Conservation (phyloP, 805 yeast genomes). For the Candida ortonii region DNA sequence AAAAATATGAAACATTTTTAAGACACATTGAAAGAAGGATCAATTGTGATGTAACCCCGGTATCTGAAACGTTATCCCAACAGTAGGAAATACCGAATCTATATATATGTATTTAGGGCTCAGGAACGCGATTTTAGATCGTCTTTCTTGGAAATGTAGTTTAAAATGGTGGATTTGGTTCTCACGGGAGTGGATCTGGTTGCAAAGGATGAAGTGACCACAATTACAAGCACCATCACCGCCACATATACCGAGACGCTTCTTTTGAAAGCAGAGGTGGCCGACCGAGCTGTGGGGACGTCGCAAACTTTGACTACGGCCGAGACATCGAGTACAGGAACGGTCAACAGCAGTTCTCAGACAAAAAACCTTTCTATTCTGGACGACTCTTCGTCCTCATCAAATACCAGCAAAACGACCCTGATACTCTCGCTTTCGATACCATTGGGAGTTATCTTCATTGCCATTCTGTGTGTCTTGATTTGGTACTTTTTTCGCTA, state of each 20-base stretch:
- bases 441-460: conserved; percentile 12
- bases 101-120: too few species aligned
- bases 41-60: too few species aligned
- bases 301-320: neutral
- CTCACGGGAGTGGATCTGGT: conserved; percentile 11
- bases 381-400: conserved; percentile 1
- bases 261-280: conserved; percentile 5
- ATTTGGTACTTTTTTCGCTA: conserved; percentile 8
- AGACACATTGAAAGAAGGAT: too few species aligned
- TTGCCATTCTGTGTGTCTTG: conserved; percentile 3
- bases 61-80: too few species aligned
- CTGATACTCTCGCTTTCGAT: conserved; percentile 15
- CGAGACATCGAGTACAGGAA: neutral
- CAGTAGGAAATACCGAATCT: too few species aligned
- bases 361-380: conserved; percentile 1
- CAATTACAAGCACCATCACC: conserved; percentile 16
- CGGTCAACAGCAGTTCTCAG: neutral
- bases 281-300: conserved; percentile 1
- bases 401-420: conserved; percentile 10
- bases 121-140: too few species aligned
- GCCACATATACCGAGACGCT: conserved; percentile 12
- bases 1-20: too few species aligned
- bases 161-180: conserved; percentile 8
- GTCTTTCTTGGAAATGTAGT: too few species aligned
- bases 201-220: conserved; percentile 18